Percentiles rank a stretch among this genome's conserved stretches.
These are phyloP conservation scores for Salix exigua DNA, from an alignment of 345 rosid species.

Conservation along the genomic window DNA sequence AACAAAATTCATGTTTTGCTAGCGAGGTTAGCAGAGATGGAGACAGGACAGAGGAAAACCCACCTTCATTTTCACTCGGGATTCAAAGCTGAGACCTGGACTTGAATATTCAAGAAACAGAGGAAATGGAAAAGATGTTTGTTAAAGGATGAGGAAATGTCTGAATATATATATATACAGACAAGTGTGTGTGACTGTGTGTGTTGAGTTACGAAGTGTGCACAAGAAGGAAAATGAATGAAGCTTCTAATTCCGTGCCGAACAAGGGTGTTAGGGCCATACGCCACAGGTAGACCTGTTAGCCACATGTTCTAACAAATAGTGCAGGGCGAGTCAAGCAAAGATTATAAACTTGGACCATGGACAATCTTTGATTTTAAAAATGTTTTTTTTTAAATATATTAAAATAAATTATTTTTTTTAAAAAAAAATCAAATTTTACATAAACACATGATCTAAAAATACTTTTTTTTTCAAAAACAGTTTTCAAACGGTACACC, in stretches of 20 bases:
- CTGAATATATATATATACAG: not conserved
- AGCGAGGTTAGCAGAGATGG: not conserved
- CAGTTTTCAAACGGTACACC: too few species aligned
- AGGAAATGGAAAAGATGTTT: not conserved
- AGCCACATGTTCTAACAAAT: too few species aligned
- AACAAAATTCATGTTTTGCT: not conserved
- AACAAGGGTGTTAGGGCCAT: not conserved
- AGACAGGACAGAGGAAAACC: slow-evolving; percentile 10
- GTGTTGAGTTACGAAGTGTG: too few species aligned
- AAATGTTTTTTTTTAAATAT: too few species aligned
- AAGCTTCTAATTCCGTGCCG: slow-evolving; percentile 3
- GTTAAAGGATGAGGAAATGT: not conserved
- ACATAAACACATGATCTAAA: too few species aligned
- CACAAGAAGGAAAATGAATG: not conserved
- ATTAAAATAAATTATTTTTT: too few species aligned
- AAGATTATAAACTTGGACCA: too few species aligned
- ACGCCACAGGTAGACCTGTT: not conserved
- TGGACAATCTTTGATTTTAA: too few species aligned
- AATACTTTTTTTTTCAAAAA: too few species aligned
- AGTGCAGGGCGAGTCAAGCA: too few species aligned
- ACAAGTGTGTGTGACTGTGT: too few species aligned
- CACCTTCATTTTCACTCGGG: slow-evolving; percentile 29
- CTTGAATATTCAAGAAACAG: not conserved
- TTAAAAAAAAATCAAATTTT: too few species aligned
- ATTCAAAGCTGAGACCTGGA: slow-evolving; percentile 10